Percentiles rank a stretch among this genome's conserved stretches.
These are phyloP conservation scores for Yamadazyma conglobata DNA, from an alignment of 1,139 yeast species.

Conservation along the genomic window DNA sequence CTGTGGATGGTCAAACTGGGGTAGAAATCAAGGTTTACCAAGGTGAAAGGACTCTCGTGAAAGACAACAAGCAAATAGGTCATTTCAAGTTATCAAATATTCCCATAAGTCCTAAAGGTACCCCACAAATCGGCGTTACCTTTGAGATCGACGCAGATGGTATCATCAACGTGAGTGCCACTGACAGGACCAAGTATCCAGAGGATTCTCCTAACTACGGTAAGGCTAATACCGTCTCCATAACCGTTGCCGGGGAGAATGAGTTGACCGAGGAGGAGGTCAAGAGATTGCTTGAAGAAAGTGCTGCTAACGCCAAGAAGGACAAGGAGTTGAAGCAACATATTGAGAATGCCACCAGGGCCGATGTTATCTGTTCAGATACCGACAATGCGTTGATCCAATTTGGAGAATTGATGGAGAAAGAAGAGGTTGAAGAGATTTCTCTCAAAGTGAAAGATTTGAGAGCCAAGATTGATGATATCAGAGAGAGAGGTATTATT, in stretches of 20 bases:
- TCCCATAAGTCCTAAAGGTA: slow-evolving; percentile 72
- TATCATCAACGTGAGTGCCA: slow-evolving; percentile 69
- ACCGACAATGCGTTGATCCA: slow-evolving; percentile 49
- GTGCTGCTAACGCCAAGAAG: slow-evolving; percentile 35
- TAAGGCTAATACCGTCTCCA: slow-evolving; percentile 45
- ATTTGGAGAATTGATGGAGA: slow-evolving; percentile 40
- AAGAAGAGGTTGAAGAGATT: slow-evolving; percentile 31
- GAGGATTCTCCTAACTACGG: slow-evolving; percentile 26
- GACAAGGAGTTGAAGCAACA: slow-evolving; percentile 42
- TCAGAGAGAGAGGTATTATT: slow-evolving; percentile 31
- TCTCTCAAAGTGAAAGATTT: slow-evolving; percentile 31
- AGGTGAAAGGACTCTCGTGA: slow-evolving; percentile 73
- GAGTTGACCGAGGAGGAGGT: slow-evolving; percentile 67
- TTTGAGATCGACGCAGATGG: slow-evolving; percentile 85
- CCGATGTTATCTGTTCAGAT: slow-evolving; percentile 55
- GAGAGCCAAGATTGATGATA: slow-evolving; percentile 43
- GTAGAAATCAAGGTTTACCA: slow-evolving; percentile 76
- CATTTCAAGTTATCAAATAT: slow-evolving; percentile 65
- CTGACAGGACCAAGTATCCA: slow-evolving; percentile 56
- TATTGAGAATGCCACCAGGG: slow-evolving; percentile 48
- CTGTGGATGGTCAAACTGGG: slow-evolving; percentile 82
- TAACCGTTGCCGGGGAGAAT: slow-evolving; percentile 67
- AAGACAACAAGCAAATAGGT: slow-evolving; percentile 71
- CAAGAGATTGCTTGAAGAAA: slow-evolving; percentile 51
- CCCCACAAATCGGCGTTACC: slow-evolving; percentile 69